These are phyloP conservation scores for Neurospora sp. DNA, from an alignment of 495 filamentous ascomycete genomes.

Conservation along the genomic window DNA sequence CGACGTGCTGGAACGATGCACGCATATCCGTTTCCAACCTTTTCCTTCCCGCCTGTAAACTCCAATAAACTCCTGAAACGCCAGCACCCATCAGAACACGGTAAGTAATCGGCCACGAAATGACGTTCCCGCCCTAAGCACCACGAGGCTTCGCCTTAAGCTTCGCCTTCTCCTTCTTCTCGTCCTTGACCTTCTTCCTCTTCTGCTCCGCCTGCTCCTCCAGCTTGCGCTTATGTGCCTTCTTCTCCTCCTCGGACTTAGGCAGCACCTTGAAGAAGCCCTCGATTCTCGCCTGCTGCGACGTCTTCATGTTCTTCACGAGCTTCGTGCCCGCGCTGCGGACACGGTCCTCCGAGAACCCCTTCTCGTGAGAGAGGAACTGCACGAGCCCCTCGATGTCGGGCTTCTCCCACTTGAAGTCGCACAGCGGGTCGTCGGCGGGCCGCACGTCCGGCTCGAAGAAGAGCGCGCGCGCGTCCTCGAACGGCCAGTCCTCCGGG, in stretches of 20 bases:
- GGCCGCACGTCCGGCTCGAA: constrained; percentile 76
- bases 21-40: background rate
- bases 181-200: constrained; percentile 89
- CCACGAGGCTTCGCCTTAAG: constrained; percentile 70
- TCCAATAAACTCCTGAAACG: background rate
- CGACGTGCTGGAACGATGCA: background rate
- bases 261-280: constrained; percentile 96
- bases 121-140: constrained; percentile 3
- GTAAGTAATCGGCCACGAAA: background rate
- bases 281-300: constrained; percentile 84
- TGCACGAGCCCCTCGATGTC: constrained; percentile 80
- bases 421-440: constrained; percentile 77
- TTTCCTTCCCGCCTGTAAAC: background rate
- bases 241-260: constrained; percentile 75
- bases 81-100: background rate
- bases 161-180: constrained; percentile 87
- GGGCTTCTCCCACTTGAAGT: constrained; percentile 95
- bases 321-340: constrained; percentile 63
- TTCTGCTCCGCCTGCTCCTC: constrained; percentile 80
- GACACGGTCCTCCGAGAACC: constrained; percentile 91
- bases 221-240: constrained; percentile 78
- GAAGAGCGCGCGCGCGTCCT: constrained; percentile 87
- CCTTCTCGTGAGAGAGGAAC: constrained; percentile 87
- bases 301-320: constrained; percentile 77
- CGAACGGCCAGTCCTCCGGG: constrained; percentile 87